A percentile compares a stretch with the other conserved stretches of the same genome.
Evolutionary conservation across 345 rosid species (phyloP).

Genomic region (Noccaea bulbosa): DNA sequence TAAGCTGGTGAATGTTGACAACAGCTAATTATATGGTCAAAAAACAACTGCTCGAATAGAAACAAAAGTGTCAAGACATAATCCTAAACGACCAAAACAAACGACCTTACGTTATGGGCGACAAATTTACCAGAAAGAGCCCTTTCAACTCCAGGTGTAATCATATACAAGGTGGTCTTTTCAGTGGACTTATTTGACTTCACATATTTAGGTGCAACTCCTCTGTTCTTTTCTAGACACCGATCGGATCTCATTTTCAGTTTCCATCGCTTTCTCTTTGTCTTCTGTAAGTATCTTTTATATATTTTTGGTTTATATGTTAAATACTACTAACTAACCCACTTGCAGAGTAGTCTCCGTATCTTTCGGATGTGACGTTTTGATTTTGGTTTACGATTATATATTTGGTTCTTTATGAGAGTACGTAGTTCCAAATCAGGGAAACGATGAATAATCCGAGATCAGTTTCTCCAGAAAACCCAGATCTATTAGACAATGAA

Average conservation of each 20-base stretch:
- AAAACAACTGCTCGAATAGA: constrained; percentile 23
- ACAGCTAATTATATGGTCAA: constrained; percentile 17
- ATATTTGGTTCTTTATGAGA: not conserved
- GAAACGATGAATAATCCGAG: constrained; percentile 31
- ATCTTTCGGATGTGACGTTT: constrained; percentile 5
- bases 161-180: not conserved
- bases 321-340: not conserved
- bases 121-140: not conserved
- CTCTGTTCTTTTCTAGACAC: constrained; percentile 12
- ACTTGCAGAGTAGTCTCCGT: not conserved
- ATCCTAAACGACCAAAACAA: constrained; percentile 10
- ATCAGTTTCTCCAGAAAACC: constrained; percentile 26
- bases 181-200: constrained; percentile 17
- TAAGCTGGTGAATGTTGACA: not conserved
- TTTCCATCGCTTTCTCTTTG: constrained; percentile 34
- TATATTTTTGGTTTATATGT: constrained; percentile 1
- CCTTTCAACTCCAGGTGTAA: not conserved
- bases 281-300: constrained; percentile 8
- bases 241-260: constrained; percentile 27
- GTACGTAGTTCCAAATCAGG: constrained; percentile 7
- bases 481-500: constrained; percentile 29
- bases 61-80: constrained; percentile 31
- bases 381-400: not conserved
- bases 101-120: constrained; percentile 3
- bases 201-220: constrained; percentile 4